A percentile compares a stretch with the other conserved stretches of the same genome.
Conservation (phyloP, 1,139 yeast genomes). For the Hansenula anomala region DNA sequence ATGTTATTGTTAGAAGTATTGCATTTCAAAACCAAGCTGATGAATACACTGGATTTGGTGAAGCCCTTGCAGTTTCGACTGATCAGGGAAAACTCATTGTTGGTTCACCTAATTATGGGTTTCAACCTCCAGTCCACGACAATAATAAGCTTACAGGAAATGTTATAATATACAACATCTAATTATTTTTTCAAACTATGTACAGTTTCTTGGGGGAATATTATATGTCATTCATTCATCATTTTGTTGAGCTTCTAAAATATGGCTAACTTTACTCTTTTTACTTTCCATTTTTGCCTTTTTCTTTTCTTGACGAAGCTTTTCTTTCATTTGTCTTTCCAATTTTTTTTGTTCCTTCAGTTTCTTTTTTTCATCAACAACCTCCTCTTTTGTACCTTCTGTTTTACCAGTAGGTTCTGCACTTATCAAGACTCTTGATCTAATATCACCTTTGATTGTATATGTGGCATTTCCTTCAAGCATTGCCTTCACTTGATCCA, state of each 20-base stretch:
- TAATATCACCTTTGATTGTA: constrained; percentile 27
- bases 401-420: constrained; percentile 23
- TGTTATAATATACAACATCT: constrained; percentile 16
- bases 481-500: constrained; percentile 29
- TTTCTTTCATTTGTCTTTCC: constrained; percentile 18
- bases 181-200: not conserved
- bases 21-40: constrained; percentile 8
- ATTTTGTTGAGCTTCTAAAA: not conserved
- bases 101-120: constrained; percentile 43
- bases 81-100: constrained; percentile 29
- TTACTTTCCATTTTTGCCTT: constrained; percentile 12
- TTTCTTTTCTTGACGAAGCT: constrained; percentile 18
- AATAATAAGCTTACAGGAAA: constrained; percentile 20
- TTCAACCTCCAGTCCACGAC: constrained; percentile 19
- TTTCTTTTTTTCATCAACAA: constrained; percentile 14
- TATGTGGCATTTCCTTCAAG: constrained; percentile 27
- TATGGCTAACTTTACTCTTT: constrained; percentile 8
- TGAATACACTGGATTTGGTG: constrained; percentile 39
- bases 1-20: constrained; percentile 19
- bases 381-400: constrained; percentile 14
- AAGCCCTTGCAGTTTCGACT: constrained; percentile 25
- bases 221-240: not conserved
- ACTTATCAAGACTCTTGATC: constrained; percentile 23
- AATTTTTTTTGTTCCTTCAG: constrained; percentile 13
- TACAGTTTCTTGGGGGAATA: not conserved